Evolutionary conservation across 2,329 filamentous ascomycete species (phyloP).

Genomic region (Cladosporium austrohemisphaericum): DNA sequence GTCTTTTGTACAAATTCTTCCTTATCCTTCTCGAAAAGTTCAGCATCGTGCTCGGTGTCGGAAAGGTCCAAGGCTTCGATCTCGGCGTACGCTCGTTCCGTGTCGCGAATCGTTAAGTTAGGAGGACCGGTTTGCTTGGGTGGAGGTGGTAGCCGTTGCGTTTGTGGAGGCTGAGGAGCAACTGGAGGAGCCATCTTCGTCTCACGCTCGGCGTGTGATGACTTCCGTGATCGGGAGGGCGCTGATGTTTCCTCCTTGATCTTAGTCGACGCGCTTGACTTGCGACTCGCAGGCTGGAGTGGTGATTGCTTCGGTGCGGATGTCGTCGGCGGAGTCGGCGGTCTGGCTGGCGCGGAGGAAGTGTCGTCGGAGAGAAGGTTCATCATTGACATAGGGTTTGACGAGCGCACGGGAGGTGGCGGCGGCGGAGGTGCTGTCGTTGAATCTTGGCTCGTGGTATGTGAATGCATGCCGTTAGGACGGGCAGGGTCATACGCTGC

Average conservation of each 20-base stretch:
- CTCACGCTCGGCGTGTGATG: constrained; percentile 13
- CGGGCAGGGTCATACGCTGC: constrained; percentile 30
- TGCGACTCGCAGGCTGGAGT: constrained; percentile 4
- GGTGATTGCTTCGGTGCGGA: constrained; percentile 7
- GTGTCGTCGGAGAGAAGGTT: constrained; percentile 78
- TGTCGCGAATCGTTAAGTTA: constrained; percentile 41
- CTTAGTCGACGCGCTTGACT: constrained; percentile 11
- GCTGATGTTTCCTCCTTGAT: constrained; percentile 10
- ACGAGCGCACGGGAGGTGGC: constrained; percentile 51
- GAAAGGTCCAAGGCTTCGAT: constrained; percentile 62
- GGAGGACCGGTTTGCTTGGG: constrained; percentile 31
- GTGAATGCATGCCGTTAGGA: constrained; percentile 28
- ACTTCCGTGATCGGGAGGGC: constrained; percentile 7
- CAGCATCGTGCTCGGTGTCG: constrained; percentile 54
- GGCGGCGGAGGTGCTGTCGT: constrained; percentile 32
- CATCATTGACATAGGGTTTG: constrained; percentile 92
- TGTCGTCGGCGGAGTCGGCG: constrained; percentile 16
- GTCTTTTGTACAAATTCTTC: constrained; percentile 52
- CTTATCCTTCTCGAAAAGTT: constrained; percentile 35
- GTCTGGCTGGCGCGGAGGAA: constrained; percentile 14
- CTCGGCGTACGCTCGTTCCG: constrained; percentile 56
- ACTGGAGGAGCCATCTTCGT: constrained; percentile 12
- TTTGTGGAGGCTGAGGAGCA: constrained; percentile 2
- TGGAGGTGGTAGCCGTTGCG: constrained; percentile 17
- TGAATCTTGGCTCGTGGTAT: constrained; percentile 25